A percentile compares a stretch with the other conserved stretches of the same genome.
These are phyloP conservation scores for Didymella lethalis DNA, from an alignment of 2,329 filamentous ascomycete genomes.

Conservation along the genomic window DNA sequence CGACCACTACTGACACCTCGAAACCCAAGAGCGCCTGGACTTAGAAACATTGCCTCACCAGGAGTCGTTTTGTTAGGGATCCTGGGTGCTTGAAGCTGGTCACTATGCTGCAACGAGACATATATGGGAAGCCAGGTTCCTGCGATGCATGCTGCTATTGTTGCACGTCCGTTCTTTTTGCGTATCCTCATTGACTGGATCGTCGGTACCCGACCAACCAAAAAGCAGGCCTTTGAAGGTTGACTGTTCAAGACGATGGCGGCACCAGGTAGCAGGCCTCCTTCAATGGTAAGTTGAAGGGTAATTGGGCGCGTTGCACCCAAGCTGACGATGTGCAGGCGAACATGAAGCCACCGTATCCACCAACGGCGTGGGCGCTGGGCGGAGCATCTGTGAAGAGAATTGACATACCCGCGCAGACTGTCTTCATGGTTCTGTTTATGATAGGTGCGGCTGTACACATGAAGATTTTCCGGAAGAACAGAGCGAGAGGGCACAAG, in stretches of 20 bases:
- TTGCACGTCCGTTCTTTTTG: neutral
- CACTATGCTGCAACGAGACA: conserved; percentile 15
- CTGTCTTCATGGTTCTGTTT: conserved; percentile 55
- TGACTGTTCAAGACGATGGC: conserved; percentile 19
- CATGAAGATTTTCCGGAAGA: conserved; percentile 54
- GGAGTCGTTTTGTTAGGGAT: conserved; percentile 18
- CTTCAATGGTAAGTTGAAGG: conserved; percentile 23
- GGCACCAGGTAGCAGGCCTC: conserved; percentile 23
- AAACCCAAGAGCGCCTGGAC: conserved; percentile 22
- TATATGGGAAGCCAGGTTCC: conserved; percentile 25
- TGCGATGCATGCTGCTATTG: conserved; percentile 6
- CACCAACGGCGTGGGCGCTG: conserved; percentile 41
- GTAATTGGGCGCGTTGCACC: neutral
- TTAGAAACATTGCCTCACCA: conserved; percentile 22
- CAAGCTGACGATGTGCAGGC: conserved; percentile 26
- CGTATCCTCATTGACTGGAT: neutral
- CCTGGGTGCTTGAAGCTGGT: conserved; percentile 1
- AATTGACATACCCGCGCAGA: conserved; percentile 53
- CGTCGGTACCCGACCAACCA: neutral
- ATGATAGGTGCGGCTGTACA: conserved; percentile 50
- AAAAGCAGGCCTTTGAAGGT: conserved; percentile 1
- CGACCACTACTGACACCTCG: conserved; percentile 21
- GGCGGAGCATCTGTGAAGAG: conserved; percentile 49
- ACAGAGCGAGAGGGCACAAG: conserved; percentile 50
- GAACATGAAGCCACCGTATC: conserved; percentile 38